A percentile compares a stretch with the other conserved stretches of the same genome.
phyloP scores from a whole-genome alignment of 768 basidiomycete species.

The Pilatotrama ljubarskyi region DNA sequence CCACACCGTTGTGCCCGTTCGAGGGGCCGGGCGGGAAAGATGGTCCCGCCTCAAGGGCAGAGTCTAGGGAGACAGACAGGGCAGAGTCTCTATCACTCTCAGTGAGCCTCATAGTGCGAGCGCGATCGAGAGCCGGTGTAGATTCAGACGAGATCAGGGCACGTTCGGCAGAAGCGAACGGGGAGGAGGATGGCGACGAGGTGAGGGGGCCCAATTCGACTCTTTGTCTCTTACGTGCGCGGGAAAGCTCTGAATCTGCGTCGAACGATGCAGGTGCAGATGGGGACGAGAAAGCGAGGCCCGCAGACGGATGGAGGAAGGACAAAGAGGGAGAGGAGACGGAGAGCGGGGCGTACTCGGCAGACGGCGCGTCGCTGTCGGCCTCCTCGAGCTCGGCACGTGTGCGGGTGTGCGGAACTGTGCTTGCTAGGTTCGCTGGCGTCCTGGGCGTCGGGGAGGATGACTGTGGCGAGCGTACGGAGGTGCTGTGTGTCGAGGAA shows the following conservation, averaged over 20 bases:
- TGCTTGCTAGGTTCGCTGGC: slow-evolving; percentile 20
- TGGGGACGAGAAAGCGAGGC: slow-evolving; percentile 15
- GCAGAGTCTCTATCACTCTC: slow-evolving; percentile 29
- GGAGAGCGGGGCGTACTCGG: slow-evolving; percentile 22
- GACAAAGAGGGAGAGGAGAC: slow-evolving; percentile 28
- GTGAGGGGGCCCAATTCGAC: slow-evolving; percentile 27
- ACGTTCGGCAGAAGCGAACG: slow-evolving; percentile 27
- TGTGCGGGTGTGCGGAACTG: slow-evolving; percentile 66
- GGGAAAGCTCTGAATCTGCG: slow-evolving; percentile 25
- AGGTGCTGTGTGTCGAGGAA: slow-evolving; percentile 4
- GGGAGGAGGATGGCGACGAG: slow-evolving; percentile 13
- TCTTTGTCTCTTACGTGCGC: slow-evolving; percentile 30
- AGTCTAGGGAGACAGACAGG: slow-evolving; percentile 26
- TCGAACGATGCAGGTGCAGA: slow-evolving; percentile 1
- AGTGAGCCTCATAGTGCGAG: slow-evolving; percentile 25
- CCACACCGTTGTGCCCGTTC: slow-evolving; percentile 29
- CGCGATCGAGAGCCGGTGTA: slow-evolving; percentile 8
- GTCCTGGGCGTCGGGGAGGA: slow-evolving; percentile 11
- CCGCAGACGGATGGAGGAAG: slow-evolving; percentile 30
- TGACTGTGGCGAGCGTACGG: slow-evolving; percentile 23
- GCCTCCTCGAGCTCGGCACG: slow-evolving; percentile 61
- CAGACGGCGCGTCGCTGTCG: slow-evolving; percentile 26
- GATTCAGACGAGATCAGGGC: slow-evolving; percentile 23
- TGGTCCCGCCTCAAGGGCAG: slow-evolving; percentile 26
- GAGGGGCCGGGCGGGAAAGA: slow-evolving; percentile 20